phyloP scores from a whole-genome alignment of 129 eudicot genomes.

The Artemisia annua region DNA sequence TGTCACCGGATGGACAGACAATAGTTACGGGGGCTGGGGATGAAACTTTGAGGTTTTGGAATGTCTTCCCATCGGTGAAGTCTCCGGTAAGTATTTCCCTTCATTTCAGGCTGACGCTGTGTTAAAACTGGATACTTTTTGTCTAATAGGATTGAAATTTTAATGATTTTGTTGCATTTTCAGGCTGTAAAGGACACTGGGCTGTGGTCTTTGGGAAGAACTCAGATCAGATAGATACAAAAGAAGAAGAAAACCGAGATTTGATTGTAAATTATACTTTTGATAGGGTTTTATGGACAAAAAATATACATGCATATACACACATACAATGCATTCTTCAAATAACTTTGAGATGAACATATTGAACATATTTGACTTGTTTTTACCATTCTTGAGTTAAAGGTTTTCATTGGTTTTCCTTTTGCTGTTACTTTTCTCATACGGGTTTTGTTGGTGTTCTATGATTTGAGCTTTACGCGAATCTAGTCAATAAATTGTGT shows the following conservation, averaged over 20 bases:
- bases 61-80: conserved; percentile 86
- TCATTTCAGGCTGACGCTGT: neutral
- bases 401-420: neutral
- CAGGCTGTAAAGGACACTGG: conserved; percentile 93
- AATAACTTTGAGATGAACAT: neutral
- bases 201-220: conserved; percentile 89
- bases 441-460: neutral
- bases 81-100: conserved; percentile 48
- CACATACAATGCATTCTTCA: neutral
- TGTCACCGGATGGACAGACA: conserved; percentile 99
- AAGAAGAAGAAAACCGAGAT: conserved; percentile 1
- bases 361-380: neutral
- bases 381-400: neutral
- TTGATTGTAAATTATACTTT: neutral
- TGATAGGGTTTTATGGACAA: neutral
- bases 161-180: conserved; percentile 15
- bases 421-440: neutral
- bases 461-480: neutral
- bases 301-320: conserved; percentile 2
- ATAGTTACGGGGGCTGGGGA: conserved; percentile 99
- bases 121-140: neutral
- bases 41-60: conserved; percentile 94
- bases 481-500: too few species aligned
- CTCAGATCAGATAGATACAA: conserved; percentile 66
- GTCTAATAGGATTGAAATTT: neutral